phyloP scores from a whole-genome alignment of 345 rosid genomes.

The Ailanthus altissimus region DNA sequence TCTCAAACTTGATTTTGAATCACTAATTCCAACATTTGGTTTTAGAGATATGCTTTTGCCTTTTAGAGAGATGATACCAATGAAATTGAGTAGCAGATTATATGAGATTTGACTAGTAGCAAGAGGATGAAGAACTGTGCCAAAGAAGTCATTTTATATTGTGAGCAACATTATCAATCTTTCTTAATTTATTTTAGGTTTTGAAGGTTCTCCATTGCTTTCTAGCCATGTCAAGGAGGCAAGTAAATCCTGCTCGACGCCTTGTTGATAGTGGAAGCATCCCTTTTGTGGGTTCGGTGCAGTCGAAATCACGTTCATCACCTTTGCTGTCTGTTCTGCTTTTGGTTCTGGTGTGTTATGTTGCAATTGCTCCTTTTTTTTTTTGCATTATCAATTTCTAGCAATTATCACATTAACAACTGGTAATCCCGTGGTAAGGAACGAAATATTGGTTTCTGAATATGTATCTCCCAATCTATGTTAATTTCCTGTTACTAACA shows the following conservation, averaged over 20 bases:
- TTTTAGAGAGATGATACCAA: neutral
- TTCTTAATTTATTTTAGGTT: constrained; percentile 3
- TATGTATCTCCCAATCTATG: neutral
- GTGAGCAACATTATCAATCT: neutral
- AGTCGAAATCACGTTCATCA: constrained; percentile 57
- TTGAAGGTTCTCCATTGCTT: constrained; percentile 16
- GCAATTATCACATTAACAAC: neutral
- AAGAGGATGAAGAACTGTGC: neutral
- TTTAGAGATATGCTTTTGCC: neutral
- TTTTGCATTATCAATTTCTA: neutral
- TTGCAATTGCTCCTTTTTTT: constrained; percentile 5
- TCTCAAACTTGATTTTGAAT: too few species aligned
- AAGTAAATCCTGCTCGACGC: constrained; percentile 60
- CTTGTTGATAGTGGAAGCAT: constrained; percentile 50
- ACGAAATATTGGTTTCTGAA: neutral
- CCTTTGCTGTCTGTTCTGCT: constrained; percentile 53
- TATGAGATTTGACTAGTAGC: neutral
- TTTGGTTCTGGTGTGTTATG: constrained; percentile 45
- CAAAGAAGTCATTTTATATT: neutral
- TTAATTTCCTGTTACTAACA: neutral
- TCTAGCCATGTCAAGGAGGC: constrained; percentile 60
- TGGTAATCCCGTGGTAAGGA: neutral
- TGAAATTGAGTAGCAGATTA: neutral
- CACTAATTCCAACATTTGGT: too few species aligned
- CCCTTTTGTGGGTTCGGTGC: constrained; percentile 45